phyloP scores from a whole-genome alignment of 805 yeast genomes.

The Monosporozyma servazzii region DNA sequence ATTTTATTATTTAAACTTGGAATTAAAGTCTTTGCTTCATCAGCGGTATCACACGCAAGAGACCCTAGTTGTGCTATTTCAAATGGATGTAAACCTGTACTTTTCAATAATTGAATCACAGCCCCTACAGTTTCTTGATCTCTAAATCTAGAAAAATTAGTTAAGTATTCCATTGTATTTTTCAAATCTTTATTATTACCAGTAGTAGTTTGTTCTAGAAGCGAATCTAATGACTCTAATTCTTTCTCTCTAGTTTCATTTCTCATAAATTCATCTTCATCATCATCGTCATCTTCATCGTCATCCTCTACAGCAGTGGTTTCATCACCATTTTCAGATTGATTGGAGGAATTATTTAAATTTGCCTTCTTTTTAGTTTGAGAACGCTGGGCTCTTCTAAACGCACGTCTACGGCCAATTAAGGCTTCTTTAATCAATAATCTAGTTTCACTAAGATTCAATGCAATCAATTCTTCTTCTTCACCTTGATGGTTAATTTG shows the following conservation, averaged over 20 bases:
- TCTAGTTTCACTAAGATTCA: conserved; percentile 85
- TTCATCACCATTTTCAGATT: conserved; percentile 18
- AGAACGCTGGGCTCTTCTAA: conserved; percentile 31
- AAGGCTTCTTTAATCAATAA: conserved; percentile 84
- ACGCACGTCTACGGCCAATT: conserved; percentile 55
- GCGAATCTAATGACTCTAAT: conserved; percentile 25
- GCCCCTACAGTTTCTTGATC: conserved; percentile 90
- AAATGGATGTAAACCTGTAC: conserved; percentile 81
- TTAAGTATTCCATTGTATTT: conserved; percentile 80
- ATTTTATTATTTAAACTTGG: conserved; percentile 80
- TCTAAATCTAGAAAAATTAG: conserved; percentile 81
- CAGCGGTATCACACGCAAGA: conserved; percentile 90
- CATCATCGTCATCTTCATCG: conserved; percentile 20
- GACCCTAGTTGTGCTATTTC: conserved; percentile 87
- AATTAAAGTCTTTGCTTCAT: conserved; percentile 88
- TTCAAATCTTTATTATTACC: conserved; percentile 82
- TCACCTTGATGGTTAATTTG: conserved; percentile 79
- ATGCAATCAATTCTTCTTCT: conserved; percentile 66
- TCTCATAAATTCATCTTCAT: conserved; percentile 31
- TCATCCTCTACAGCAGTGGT: conserved; percentile 4
- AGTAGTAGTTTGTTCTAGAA: conserved; percentile 36
- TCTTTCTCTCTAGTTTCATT: conserved; percentile 41
- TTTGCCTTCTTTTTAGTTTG: conserved; percentile 4
- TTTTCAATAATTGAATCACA: conserved; percentile 73
- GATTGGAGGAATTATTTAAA: conserved; percentile 15